Conservation (phyloP, 139 green algal genomes). For the Tetradesmus lagerheimii region DNA sequence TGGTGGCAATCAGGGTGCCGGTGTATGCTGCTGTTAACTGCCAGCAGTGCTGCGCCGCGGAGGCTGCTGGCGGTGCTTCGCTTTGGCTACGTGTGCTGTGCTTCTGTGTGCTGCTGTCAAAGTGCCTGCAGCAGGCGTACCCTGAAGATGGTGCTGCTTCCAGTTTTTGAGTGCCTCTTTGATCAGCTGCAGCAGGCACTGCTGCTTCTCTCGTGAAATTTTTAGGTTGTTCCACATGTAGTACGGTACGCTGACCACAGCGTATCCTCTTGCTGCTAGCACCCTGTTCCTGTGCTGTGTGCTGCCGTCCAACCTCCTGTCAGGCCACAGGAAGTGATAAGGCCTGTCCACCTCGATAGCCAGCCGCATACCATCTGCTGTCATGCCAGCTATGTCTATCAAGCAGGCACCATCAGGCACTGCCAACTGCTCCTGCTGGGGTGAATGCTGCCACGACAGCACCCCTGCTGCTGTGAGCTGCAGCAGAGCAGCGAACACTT, state of each 20-base stretch:
- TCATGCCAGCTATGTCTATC: conserved; percentile 4
- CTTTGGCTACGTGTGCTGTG: too few relatives aligned
- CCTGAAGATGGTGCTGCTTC: too few relatives aligned
- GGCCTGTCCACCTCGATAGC: conserved; percentile 19
- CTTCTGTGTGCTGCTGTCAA: too few relatives aligned
- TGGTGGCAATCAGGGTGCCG: too few relatives aligned
- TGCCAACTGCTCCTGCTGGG: not conserved
- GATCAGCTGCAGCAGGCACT: not conserved
- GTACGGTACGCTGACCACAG: not conserved
- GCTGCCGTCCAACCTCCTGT: not conserved
- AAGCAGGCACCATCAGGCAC: not conserved
- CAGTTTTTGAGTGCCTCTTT: not conserved
- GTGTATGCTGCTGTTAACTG: too few relatives aligned
- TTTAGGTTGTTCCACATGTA: not conserved
- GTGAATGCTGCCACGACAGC: not conserved
- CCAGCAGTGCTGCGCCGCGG: too few relatives aligned
- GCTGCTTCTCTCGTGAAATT: not conserved
- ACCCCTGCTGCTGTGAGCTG: not conserved
- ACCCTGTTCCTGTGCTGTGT: conserved; percentile 4
- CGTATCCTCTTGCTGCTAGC: not conserved
- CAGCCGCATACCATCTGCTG: not conserved
- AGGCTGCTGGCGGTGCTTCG: too few relatives aligned
- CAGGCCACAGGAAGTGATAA: conserved; percentile 9
- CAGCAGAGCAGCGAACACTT: not conserved
- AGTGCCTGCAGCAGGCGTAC: too few relatives aligned